Percentiles rank a stretch among this genome's conserved stretches.
Evolutionary conservation across 2,329 filamentous ascomycete genomes (phyloP).

Genomic region (Keithomyces neogunnii): DNA sequence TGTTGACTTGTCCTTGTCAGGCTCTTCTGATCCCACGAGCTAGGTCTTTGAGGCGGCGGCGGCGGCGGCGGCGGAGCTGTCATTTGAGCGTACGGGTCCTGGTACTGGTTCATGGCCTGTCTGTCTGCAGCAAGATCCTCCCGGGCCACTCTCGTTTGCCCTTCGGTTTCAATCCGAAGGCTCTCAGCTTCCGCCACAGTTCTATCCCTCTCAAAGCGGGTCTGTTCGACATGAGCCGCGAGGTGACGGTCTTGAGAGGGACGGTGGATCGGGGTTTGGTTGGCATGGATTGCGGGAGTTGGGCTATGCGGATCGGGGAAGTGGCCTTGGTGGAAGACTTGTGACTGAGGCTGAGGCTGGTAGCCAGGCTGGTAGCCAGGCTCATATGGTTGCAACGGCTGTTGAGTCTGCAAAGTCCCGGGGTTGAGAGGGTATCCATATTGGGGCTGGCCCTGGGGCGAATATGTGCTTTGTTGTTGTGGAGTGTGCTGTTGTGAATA

Average conservation of each 20-base stretch:
- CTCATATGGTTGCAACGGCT: neutral
- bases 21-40: neutral
- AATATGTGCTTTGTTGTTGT: neutral
- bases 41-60: neutral
- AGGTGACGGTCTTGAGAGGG: conserved; percentile 3
- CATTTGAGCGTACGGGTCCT: neutral
- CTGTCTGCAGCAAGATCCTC: too few species aligned
- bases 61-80: conserved; percentile 1
- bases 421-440: too few species aligned
- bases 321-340: too few species aligned
- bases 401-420: neutral
- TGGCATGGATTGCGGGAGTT: neutral
- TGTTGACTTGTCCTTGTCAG: too few species aligned
- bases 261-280: too few species aligned
- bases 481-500: neutral
- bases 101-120: too few species aligned
- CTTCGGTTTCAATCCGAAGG: too few species aligned
- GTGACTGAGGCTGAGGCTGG: too few species aligned
- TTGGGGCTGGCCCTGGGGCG: too few species aligned
- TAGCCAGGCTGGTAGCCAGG: too few species aligned
- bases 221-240: conserved; percentile 1
- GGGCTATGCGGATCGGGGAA: too few species aligned
- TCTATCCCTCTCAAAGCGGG: neutral
- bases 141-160: too few species aligned
- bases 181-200: neutral